These are phyloP conservation scores for Suillus lakei DNA, from an alignment of 768 basidiomycete species.

Conservation along the genomic window DNA sequence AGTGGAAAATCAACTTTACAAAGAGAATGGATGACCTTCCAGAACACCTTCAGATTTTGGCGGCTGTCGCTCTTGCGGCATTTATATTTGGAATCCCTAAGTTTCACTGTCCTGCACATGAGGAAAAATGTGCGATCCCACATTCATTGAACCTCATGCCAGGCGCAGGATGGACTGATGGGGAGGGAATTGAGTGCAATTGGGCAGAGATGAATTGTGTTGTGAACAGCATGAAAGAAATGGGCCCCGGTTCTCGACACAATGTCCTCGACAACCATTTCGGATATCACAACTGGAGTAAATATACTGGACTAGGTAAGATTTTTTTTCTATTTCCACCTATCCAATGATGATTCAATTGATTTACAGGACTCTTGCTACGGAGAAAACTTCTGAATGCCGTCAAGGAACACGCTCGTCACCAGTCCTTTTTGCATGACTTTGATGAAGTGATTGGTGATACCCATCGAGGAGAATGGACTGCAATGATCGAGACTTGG, in stretches of 20 bases:
- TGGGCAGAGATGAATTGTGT: slow-evolving; percentile 40
- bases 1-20: slow-evolving; percentile 10
- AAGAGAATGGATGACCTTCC: not conserved
- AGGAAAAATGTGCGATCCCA: slow-evolving; percentile 23
- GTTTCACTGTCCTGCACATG: slow-evolving; percentile 42
- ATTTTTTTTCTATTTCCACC: not conserved
- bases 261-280: slow-evolving; percentile 41
- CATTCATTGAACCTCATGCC: slow-evolving; percentile 34
- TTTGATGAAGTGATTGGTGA: not conserved
- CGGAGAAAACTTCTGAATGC: slow-evolving; percentile 8
- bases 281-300: slow-evolving; percentile 40
- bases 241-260: slow-evolving; percentile 37
- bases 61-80: not conserved
- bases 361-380: slow-evolving; percentile 1
- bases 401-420: not conserved
- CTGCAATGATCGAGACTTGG: too few relatives aligned
- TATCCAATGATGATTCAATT: not conserved
- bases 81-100: slow-evolving; percentile 32
- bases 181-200: slow-evolving; percentile 40
- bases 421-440: not conserved
- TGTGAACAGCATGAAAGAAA: slow-evolving; percentile 37
- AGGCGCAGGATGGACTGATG: slow-evolving; percentile 36
- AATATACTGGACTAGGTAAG: slow-evolving; percentile 29
- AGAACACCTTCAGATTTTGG: not conserved
- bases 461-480: too few relatives aligned